A percentile compares a stretch with the other conserved stretches of the same genome.
phyloP scores from a whole-genome alignment of 768 basidiomycete genomes.

The Serendipita vermifera region DNA sequence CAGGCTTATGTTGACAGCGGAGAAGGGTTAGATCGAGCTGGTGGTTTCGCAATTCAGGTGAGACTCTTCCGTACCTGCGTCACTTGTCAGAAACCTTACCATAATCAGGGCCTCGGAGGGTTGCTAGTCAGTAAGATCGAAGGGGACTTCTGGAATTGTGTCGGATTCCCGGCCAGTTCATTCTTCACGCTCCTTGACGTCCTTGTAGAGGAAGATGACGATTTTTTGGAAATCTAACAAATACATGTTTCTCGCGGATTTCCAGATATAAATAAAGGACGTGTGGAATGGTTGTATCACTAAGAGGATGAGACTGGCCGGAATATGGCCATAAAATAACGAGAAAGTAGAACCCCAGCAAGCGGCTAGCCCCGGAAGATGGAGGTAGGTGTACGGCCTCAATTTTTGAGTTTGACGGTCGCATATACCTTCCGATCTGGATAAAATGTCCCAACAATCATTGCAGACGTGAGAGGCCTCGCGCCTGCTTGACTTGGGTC shows the following conservation, averaged over 20 bases:
- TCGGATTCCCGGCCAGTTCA: constrained; percentile 82
- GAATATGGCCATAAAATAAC: too few relatives aligned
- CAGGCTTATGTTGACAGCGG: constrained; percentile 73
- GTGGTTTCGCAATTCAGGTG: constrained; percentile 91
- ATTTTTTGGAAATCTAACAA: constrained; percentile 38
- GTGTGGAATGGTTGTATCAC: too few relatives aligned
- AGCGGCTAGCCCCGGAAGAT: too few relatives aligned
- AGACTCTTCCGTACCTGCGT: constrained; percentile 12
- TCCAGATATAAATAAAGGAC: too few relatives aligned
- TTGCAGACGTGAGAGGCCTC: not conserved
- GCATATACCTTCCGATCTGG: not conserved
- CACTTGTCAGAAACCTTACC: not conserved
- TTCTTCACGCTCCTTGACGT: constrained; percentile 63
- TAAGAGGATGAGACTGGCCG: too few relatives aligned
- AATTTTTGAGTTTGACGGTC: not conserved
- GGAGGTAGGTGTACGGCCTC: too few relatives aligned
- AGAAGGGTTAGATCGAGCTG: constrained; percentile 79
- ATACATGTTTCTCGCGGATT: too few relatives aligned
- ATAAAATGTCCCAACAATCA: not conserved
- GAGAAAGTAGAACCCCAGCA: too few relatives aligned
- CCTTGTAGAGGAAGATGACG: constrained; percentile 61
- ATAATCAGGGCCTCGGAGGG: constrained; percentile 59
- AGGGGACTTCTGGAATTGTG: constrained; percentile 81
- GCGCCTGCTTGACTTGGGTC: not conserved
- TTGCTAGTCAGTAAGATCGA: constrained; percentile 73